Evolutionary conservation across 805 yeast species (phyloP), one percentile per base, ranked within the genome.

Genomic region (Clavispora phyllophila): DNA sequence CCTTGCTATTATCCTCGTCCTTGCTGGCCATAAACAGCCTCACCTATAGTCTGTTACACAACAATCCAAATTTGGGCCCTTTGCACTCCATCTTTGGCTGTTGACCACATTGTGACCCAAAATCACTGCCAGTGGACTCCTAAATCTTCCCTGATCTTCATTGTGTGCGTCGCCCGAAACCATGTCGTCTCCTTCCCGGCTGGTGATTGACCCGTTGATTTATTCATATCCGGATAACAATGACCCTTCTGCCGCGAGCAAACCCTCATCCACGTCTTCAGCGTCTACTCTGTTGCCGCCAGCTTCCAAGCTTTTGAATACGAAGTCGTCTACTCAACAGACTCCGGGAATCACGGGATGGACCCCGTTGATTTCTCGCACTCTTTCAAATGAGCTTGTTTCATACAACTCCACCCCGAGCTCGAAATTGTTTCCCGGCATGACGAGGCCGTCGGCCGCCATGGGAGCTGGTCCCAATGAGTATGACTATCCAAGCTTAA

Each of bases 281-380:
- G 31, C 17, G 9, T 14, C 33, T n/a, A n/a, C 20, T 8, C 33
- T 47, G 25, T 42, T 44, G 9, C 42, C 46, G 28, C 39, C 43
- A 7, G 36, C 43, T 3, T 31, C 46, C 8, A 40, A 33, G 27
- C 31, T 36, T 19, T 33, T 37, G 26, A 24, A 35, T 7, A 9
- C 41, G 13, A 35, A 23, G 9, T 12, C 38, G 19, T 14, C 37
- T 12, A 49, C 48, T 40, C 42, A 47, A 20, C 47, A 46, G 29
- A 39, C 50, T 10, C 40, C 55, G 9, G 44, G 44, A n/a, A 36
- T 57, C 29, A 53, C 70, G 5, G 72, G 72, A 2, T 70, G 74
- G 75, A 69, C 75, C 8, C 75, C 75, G 17, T 49, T 68, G 19
- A 65, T 69, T 5, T 58, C 67, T 2, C 65, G 67, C 33, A 67